Conservation (phyloP, 2,329 filamentous ascomycete genomes). For the Aspergillus pseudotamarii region DNA sequence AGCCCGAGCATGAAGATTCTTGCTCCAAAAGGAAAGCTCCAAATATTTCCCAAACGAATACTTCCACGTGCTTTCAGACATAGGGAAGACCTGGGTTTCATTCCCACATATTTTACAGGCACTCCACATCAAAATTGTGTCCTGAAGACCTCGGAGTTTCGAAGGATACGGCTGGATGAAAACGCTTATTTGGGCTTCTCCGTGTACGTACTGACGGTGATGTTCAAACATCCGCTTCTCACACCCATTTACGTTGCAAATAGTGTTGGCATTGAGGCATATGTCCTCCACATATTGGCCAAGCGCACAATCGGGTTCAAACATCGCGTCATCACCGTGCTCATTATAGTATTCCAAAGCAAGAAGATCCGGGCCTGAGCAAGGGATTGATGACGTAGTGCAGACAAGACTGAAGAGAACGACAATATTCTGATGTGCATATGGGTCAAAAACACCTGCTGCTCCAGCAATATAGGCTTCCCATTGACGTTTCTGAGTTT, state of each 20-base stretch:
- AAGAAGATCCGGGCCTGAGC: constrained; percentile 85
- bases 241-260: constrained; percentile 82
- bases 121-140: constrained; percentile 96
- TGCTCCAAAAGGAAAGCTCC: constrained; percentile 96
- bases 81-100: constrained; percentile 83
- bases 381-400: constrained; percentile 90
- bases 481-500: constrained; percentile 94
- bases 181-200: constrained; percentile 88
- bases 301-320: constrained; percentile 81
- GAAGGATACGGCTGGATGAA: constrained; percentile 77
- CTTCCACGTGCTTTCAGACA: constrained; percentile 95
- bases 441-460: constrained; percentile 87
- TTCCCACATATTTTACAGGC: constrained; percentile 89
- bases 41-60: constrained; percentile 98
- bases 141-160: constrained; percentile 65
- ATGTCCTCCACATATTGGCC: constrained; percentile 95
- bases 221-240: constrained; percentile 89
- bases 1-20: constrained; percentile 72
- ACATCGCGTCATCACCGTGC: constrained; percentile 71
- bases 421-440: constrained; percentile 93
- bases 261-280: constrained; percentile 72
- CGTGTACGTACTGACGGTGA: constrained; percentile 95
- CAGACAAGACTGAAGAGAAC: constrained; percentile 93
- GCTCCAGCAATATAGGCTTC: constrained; percentile 91
- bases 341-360: constrained; percentile 94